These are phyloP conservation scores for Boehmeria nivea DNA, from an alignment of 306 rosid species.

Conservation along the genomic window DNA sequence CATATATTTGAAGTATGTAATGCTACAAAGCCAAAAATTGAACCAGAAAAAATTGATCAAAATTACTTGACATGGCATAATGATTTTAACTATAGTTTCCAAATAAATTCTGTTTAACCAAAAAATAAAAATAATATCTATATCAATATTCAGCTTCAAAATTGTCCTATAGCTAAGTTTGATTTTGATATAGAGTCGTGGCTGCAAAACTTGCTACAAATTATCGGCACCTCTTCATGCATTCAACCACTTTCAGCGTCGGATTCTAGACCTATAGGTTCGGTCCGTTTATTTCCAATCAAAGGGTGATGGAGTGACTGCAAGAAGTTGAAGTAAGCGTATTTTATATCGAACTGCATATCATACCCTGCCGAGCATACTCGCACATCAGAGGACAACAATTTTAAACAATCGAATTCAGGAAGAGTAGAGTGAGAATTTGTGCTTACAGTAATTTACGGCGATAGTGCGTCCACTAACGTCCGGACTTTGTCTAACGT, in stretches of 20 bases:
- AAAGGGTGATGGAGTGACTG: slow-evolving; percentile 44
- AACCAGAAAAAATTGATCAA: too few species aligned
- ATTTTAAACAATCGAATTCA: background rate
- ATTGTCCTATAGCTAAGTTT: slow-evolving; percentile 1
- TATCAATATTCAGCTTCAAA: background rate
- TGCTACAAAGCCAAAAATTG: too few species aligned
- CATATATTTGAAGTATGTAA: too few species aligned
- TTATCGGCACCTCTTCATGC: too few species aligned
- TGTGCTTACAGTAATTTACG: slow-evolving; percentile 61
- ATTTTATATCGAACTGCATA: slow-evolving; percentile 81
- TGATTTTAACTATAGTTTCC: background rate
- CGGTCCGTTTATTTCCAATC: slow-evolving; percentile 9
- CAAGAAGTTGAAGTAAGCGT: slow-evolving; percentile 75
- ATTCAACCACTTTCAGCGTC: slow-evolving; percentile 17
- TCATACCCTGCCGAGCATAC: slow-evolving; percentile 72
- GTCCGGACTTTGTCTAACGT: slow-evolving; percentile 63
- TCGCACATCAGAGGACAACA: slow-evolving; percentile 17
- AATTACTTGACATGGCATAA: too few species aligned
- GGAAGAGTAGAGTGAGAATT: background rate
- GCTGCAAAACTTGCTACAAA: too few species aligned
- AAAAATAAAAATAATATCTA: background rate
- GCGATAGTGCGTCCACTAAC: slow-evolving; percentile 57
- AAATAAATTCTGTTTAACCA: background rate
- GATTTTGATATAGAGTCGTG: too few species aligned
- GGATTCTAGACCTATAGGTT: slow-evolving; percentile 23